Evolutionary conservation across 345 rosid genomes (phyloP).

Genomic region (Boechera divaricarpa): DNA sequence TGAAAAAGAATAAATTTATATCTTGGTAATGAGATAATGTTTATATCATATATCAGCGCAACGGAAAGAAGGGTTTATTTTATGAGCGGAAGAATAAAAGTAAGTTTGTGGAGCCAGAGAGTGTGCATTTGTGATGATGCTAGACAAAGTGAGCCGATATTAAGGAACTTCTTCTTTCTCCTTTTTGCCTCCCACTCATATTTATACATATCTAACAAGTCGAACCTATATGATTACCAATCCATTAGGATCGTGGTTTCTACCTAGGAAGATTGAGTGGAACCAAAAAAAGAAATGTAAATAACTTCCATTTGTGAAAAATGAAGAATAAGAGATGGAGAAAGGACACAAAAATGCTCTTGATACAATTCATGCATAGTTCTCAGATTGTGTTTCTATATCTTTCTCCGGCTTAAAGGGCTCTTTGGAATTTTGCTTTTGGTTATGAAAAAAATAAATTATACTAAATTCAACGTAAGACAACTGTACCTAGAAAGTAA

Average conservation of each 20-base stretch:
- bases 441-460: too few species aligned
- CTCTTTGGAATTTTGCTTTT: not conserved
- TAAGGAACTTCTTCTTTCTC: conserved; percentile 41
- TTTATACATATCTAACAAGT: conserved; percentile 34
- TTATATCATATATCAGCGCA: not conserved
- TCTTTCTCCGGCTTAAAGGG: conserved; percentile 2
- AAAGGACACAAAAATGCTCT: not conserved
- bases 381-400: not conserved
- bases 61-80: conserved; percentile 12
- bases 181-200: conserved; percentile 47
- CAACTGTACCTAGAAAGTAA: too few species aligned
- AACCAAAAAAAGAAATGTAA: not conserved
- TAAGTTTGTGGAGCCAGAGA: conserved; percentile 40
- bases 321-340: conserved; percentile 4
- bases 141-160: conserved; percentile 44
- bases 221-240: conserved; percentile 34
- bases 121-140: conserved; percentile 39
- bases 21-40: not conserved
- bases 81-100: conserved; percentile 18
- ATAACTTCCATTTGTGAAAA: not conserved
- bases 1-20: not conserved
- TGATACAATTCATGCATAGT: not conserved
- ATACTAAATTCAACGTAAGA: too few species aligned
- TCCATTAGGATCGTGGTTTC: conserved; percentile 33
- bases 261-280: conserved; percentile 35